Base-by-base conservation (phyloP, 129 eudicot genomes). In the Calendula officinalis region DNA sequence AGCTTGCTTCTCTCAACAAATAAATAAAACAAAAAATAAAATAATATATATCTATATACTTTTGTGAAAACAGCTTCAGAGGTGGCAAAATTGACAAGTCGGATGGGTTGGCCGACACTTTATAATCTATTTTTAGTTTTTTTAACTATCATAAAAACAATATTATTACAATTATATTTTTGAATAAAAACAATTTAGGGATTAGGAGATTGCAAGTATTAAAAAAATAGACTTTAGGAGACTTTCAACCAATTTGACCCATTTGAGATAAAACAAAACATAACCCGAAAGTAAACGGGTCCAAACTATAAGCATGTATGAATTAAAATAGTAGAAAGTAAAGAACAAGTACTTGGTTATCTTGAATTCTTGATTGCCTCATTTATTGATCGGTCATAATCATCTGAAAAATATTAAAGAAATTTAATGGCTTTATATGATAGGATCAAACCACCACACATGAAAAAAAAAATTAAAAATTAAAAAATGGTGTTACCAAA, bases 371-470 rank as follows among this genome's bases (percentile, higher is more conserved):
- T 83, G 80, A 92, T 83, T 13, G 99, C 99, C 75, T 92, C 99
- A 32, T 83, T 88, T 72, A 92, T 92, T 52, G 99, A 88, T 47
- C 85, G 86, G 67, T 92, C 99, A 74, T 81, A 92, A 77, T 92
- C 99, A 83, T 92, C 98, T 92, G 87, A 76, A 73, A 60, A 55
- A 50, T 10, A 17, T 8, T 1, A 47, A 12, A 34, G 13, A 35
- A 0, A 56, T 14, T 44, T 41, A 70, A 27, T 14, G 68, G 50
- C 54, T 70, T 60, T 42, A 46, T 55, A 16, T 3, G 2, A 43
- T 48, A 13, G 15, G 33, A 39, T 42, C 54, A 55, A 44, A 64
- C 57, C 16, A 48, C 69, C 22, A 64, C 37, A 9, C 34, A 43
- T 9, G 9, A 43, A 34, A 51, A n/a, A n/a, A n/a, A n/a, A n/a